phyloP scores from a whole-genome alignment of 139 green algal species.

The Bryopsis sp. region DNA sequence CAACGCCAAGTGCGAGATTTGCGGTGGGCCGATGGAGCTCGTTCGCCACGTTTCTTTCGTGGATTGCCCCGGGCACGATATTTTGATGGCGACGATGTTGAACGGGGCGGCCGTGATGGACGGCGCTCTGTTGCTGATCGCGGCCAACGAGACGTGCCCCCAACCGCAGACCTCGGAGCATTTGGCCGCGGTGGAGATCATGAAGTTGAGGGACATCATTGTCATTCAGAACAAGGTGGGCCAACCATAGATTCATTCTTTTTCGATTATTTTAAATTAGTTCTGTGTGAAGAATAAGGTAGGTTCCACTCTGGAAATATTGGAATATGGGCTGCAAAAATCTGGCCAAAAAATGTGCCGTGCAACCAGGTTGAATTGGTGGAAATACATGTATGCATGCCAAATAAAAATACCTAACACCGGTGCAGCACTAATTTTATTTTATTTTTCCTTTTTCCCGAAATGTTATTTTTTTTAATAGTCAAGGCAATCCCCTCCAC shows the following conservation, averaged over 20 bases:
- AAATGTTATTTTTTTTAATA: too few species aligned
- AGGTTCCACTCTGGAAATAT: too few species aligned
- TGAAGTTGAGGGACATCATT: slow-evolving; percentile 90
- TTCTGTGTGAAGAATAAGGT: slow-evolving; percentile 53
- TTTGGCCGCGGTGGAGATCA: slow-evolving; percentile 97
- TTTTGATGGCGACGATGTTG: slow-evolving; percentile 99
- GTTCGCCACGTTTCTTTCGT: slow-evolving; percentile 97
- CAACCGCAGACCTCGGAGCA: slow-evolving; percentile 97
- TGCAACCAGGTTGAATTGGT: too few species aligned
- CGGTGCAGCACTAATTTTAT: too few species aligned
- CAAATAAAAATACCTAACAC: too few species aligned
- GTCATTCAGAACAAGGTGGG: slow-evolving; percentile 85
- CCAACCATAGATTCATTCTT: too few species aligned
- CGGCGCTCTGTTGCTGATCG: slow-evolving; percentile 94
- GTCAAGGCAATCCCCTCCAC: too few species aligned
- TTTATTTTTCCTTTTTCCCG: too few species aligned
- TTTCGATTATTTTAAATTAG: too few species aligned
- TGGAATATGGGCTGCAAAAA: too few species aligned
- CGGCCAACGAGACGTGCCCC: slow-evolving; percentile 96
- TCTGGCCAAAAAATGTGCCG: too few species aligned
- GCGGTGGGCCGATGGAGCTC: slow-evolving; percentile 72
- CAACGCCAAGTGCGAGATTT: slow-evolving; percentile 52
- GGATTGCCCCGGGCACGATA: slow-evolving; percentile 98
- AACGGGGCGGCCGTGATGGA: slow-evolving; percentile 99
- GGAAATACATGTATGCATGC: too few species aligned